Base-by-base conservation (phyloP, 768 basidiomycete genomes). In the Leccinum olivaceopallidum region DNA sequence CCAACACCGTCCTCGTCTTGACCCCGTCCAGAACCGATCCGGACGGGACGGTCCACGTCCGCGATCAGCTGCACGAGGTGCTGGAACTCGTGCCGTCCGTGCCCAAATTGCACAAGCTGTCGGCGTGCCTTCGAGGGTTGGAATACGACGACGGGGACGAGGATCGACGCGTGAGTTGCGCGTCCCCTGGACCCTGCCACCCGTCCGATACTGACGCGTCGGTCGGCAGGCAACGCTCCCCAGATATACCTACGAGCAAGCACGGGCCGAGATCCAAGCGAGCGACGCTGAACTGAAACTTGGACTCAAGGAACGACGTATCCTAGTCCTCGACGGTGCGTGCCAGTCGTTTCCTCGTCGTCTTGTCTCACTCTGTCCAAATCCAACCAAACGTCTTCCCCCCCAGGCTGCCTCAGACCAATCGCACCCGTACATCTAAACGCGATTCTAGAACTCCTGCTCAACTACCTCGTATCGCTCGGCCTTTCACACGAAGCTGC, bases 1-100 rank as follows among this genome's bases (percentile, higher is more conserved):
- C 95, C 18, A 98, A 98, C 73, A 88, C 94, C 0, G 76, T 95
- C 36, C 78, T 95, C 13, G 83, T 98, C 49, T 79, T 90, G 61
- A 86, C 86, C 3, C 77, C 85, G 18, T 76, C 79, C 2, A 70
- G 76, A 42, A 64, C 67, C 4, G 63, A 70, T 49, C 64, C 71
- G 2, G 70, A 76, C 20, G 78, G 82, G 50, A 74, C 76, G 2
- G 78, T 92, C 10, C 82, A 89, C 56, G 88, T 97, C 55, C 84
- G 88, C 55, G 92, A 94, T 64, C 87, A 89, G 65, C 76, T 94
- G 34, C 88, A 86, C 65, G 89, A 97, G 66, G 81, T 98, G 53
- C 75, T 98, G 53, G 97, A 99, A 73, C 78, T 94, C 20, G 80
- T 84, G 0, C 89, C 89, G 0, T 74, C 81, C n/a, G 84, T 95